Percentiles rank a stretch among this genome's conserved stretches.
Conservation (phyloP, 2,329 filamentous ascomycete genomes). For the Paradendryphiella salina region DNA sequence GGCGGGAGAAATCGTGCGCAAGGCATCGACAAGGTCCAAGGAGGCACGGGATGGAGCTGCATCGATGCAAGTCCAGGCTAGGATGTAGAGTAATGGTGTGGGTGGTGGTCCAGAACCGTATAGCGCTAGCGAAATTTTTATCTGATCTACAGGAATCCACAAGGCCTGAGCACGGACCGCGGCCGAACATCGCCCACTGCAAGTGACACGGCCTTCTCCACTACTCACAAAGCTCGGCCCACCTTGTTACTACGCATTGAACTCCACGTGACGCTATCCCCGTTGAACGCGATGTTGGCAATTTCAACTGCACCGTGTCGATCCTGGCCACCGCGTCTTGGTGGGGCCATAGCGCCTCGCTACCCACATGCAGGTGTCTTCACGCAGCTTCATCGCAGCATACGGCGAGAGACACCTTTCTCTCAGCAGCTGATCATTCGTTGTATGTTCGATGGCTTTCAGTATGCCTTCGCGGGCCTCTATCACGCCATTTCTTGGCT, state of each 20-base stretch:
- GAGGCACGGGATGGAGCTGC: conserved; percentile 21
- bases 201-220: conserved; percentile 18
- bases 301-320: conserved; percentile 25
- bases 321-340: conserved; percentile 29
- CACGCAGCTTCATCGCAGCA: conserved; percentile 27
- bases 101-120: conserved; percentile 2
- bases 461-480: conserved; percentile 34
- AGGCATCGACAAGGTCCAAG: conserved; percentile 22
- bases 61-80: conserved; percentile 32
- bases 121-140: conserved; percentile 34
- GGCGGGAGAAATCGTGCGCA: conserved; percentile 40
- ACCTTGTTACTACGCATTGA: conserved; percentile 17
- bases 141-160: conserved; percentile 30
- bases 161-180: conserved; percentile 4
- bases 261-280: conserved; percentile 24
- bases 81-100: conserved; percentile 29
- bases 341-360: conserved; percentile 25
- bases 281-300: conserved; percentile 15
- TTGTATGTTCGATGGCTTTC: conserved; percentile 31
- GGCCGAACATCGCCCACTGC: conserved; percentile 7
- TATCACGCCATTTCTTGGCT: conserved; percentile 39
- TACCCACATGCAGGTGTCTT: conserved; percentile 20
- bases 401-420: conserved; percentile 17
- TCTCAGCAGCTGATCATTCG: conserved; percentile 15
- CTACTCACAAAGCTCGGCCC: conserved; percentile 12